Percentiles rank a stretch among this genome's conserved stretches.
These are phyloP conservation scores for Plasmodium malariae DNA, from an alignment of 169 alveolate species.

Conservation along the genomic window DNA sequence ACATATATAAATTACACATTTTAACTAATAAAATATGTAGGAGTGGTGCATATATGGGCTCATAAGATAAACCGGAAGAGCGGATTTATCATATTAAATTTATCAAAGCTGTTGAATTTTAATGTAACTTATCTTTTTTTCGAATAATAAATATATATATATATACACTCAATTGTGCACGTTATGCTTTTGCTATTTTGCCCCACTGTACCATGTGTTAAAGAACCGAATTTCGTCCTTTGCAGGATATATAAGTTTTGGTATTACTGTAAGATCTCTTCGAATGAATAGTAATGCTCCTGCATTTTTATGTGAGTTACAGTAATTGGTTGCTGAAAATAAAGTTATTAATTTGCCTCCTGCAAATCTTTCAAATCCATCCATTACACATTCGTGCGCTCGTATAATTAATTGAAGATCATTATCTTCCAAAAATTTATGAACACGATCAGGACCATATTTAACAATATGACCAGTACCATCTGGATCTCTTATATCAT, in stretches of 20 bases:
- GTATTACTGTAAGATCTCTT: constrained; percentile 97
- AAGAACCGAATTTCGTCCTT: constrained; percentile 82
- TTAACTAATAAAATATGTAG: too few relatives aligned
- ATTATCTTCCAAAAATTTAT: constrained; percentile 90
- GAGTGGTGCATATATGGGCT: too few relatives aligned
- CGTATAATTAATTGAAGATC: constrained; percentile 90
- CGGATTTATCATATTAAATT: too few relatives aligned
- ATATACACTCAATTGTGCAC: background rate
- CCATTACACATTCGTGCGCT: constrained; percentile 99
- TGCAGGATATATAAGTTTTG: constrained; percentile 97
- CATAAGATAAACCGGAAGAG: too few relatives aligned
- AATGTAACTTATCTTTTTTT: too few relatives aligned
- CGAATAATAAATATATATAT: constrained; percentile 1
- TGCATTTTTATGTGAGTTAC: constrained; percentile 99
- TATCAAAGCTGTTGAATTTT: too few relatives aligned
- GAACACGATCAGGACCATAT: constrained; percentile 97
- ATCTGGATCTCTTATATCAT: constrained; percentile 98
- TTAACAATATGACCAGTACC: constrained; percentile 99
- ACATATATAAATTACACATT: too few relatives aligned
- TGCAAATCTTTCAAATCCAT: constrained; percentile 99
- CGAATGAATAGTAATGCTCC: constrained; percentile 98
- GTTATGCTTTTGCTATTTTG: background rate
- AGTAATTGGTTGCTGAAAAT: constrained; percentile 99
- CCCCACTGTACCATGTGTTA: constrained; percentile 63
- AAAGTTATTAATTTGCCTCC: constrained; percentile 98